Conservation (phyloP, 306 rosid species). For the Vigna unguiculata region DNA sequence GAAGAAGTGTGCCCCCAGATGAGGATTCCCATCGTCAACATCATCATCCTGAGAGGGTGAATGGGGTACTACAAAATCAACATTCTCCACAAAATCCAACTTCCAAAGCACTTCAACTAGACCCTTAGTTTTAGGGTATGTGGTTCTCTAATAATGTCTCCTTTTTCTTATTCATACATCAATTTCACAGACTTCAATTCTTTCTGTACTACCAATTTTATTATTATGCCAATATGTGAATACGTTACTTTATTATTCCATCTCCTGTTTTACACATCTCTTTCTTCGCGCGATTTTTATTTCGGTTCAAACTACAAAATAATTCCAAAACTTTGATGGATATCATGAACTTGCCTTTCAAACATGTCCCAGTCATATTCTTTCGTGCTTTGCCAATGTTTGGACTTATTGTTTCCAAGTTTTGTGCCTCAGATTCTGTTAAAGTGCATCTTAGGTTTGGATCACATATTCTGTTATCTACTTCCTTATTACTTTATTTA, state of each 20-base stretch:
- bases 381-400: not conserved
- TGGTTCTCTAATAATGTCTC: not conserved
- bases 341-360: constrained; percentile 4
- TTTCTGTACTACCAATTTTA: constrained; percentile 2
- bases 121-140: constrained; percentile 25
- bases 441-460: constrained; percentile 21
- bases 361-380: constrained; percentile 26
- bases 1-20: not conserved
- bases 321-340: constrained; percentile 5
- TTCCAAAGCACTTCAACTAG: constrained; percentile 49
- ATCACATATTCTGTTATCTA: constrained; percentile 5
- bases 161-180: constrained; percentile 37
- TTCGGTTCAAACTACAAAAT: not conserved
- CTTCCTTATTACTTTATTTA: not conserved
- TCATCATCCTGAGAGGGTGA: constrained; percentile 33
- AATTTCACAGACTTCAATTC: constrained; percentile 37
- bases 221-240: constrained; percentile 16
- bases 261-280: not conserved
- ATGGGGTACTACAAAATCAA: constrained; percentile 48
- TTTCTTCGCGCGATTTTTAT: not conserved
- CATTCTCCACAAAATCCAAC: constrained; percentile 35
- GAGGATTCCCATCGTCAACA: constrained; percentile 2
- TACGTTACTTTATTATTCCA: not conserved
- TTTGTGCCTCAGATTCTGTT: constrained; percentile 2
- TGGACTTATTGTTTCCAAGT: not conserved